These are phyloP conservation scores for Paramecium caudatum DNA, from an alignment of 73 alveolate species.

Conservation along the genomic window DNA sequence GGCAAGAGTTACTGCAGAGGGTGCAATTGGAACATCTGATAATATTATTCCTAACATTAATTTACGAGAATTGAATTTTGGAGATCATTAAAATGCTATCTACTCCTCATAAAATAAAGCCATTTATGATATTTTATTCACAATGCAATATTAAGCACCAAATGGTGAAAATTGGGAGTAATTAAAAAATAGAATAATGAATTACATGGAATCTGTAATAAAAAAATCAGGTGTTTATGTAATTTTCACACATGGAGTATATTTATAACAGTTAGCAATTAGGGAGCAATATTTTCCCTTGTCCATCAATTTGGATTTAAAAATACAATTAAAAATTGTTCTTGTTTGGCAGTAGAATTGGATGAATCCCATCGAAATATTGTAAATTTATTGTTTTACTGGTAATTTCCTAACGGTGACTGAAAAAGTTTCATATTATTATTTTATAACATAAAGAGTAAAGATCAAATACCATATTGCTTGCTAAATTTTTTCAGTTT, in stretches of 20 bases:
- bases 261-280: background rate
- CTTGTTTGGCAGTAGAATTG: background rate
- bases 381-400: constrained; percentile 9
- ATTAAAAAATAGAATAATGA: constrained; percentile 7
- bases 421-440: too few species aligned
- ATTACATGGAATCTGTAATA: background rate
- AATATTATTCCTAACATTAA: background rate
- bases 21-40: background rate
- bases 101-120: background rate
- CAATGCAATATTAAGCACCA: background rate
- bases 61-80: constrained; percentile 28
- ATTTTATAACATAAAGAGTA: too few species aligned
- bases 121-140: background rate
- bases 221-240: background rate
- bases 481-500: constrained; percentile 28
- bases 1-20: constrained; percentile 33
- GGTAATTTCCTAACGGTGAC: constrained; percentile 60
- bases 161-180: constrained; percentile 38
- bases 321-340: constrained; percentile 9
- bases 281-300: constrained; percentile 18
- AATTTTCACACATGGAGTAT: constrained; percentile 22
- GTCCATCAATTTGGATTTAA: constrained; percentile 1
- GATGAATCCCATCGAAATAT: background rate
- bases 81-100: constrained; percentile 3
- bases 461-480: constrained; percentile 18